Conservation (phyloP, 768 basidiomycete species). For the Chalciporus chontae region DNA sequence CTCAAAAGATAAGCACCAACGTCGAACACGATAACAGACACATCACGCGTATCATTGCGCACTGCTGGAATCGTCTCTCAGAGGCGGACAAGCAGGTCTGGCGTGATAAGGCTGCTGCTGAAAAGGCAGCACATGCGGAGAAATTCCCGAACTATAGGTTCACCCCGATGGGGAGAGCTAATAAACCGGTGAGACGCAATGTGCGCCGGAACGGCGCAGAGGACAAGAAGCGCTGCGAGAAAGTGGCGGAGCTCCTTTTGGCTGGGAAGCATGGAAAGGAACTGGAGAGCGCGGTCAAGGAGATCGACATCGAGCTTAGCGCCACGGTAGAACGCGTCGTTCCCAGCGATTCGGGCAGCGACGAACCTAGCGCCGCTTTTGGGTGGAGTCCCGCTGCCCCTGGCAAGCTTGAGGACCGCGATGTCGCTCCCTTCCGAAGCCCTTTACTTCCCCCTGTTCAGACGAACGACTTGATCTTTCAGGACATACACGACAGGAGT, state of each 20-base stretch:
- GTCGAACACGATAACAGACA: slow-evolving; percentile 57
- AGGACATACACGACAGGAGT: background rate
- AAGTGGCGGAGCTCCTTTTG: slow-evolving; percentile 48
- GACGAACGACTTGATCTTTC: background rate
- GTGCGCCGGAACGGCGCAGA: slow-evolving; percentile 48
- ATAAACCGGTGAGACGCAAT: slow-evolving; percentile 46
- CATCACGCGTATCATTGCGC: slow-evolving; percentile 53
- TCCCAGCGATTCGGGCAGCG: background rate
- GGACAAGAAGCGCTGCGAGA: slow-evolving; percentile 47
- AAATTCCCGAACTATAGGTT: slow-evolving; percentile 57
- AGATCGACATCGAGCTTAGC: slow-evolving; percentile 23
- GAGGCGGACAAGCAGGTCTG: slow-evolving; percentile 49
- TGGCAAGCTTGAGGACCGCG: slow-evolving; percentile 1
- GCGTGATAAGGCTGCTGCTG: slow-evolving; percentile 47
- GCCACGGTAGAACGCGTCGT: background rate
- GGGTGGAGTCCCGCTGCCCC: background rate
- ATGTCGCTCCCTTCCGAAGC: slow-evolving; percentile 26
- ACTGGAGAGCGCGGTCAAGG: slow-evolving; percentile 41
- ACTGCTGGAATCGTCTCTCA: slow-evolving; percentile 52
- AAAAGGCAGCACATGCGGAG: slow-evolving; percentile 46
- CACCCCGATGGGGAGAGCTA: slow-evolving; percentile 41
- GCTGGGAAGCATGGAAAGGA: slow-evolving; percentile 49
- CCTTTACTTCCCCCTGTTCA: slow-evolving; percentile 28
- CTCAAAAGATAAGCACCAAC: slow-evolving; percentile 42
- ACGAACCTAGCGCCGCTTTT: background rate